phyloP scores from a whole-genome alignment of 2,329 filamentous ascomycete genomes.

The Chrysoporthe austroafricana region DNA sequence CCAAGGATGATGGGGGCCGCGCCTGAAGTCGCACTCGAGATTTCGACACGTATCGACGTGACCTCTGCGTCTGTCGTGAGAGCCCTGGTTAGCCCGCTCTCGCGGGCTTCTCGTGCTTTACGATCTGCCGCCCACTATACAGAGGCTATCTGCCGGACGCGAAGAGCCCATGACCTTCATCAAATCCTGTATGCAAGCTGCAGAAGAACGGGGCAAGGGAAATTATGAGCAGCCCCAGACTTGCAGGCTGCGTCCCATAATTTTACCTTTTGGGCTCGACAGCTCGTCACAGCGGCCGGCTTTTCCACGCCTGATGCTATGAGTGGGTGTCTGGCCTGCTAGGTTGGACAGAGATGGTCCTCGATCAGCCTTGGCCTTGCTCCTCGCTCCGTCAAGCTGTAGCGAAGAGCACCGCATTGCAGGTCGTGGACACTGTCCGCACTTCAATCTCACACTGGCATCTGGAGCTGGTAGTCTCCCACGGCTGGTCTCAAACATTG shows the following conservation, averaged over 20 bases:
- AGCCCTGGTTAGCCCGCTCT: neutral
- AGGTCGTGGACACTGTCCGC: neutral
- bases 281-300: neutral
- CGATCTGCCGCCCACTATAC: neutral
- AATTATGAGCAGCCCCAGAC: slow-evolving; percentile 14
- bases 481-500: neutral
- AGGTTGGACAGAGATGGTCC: slow-evolving; percentile 13
- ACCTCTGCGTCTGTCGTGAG: neutral
- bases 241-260: slow-evolving; percentile 8
- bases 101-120: neutral
- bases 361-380: neutral
- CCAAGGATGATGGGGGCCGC: neutral
- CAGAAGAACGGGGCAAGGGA: slow-evolving; percentile 23
- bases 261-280: neutral
- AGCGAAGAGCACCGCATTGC: neutral
- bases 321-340: neutral
- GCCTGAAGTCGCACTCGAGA: neutral
- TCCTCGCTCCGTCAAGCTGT: neutral
- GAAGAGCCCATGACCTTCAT: slow-evolving; percentile 20
- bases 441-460: neutral
- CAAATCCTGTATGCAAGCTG: slow-evolving; percentile 23
- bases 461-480: neutral
- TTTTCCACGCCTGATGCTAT: neutral
- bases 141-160: neutral
- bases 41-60: neutral